phyloP scores from a whole-genome alignment of 495 filamentous ascomycete genomes.

The Trichoderma reesei region DNA sequence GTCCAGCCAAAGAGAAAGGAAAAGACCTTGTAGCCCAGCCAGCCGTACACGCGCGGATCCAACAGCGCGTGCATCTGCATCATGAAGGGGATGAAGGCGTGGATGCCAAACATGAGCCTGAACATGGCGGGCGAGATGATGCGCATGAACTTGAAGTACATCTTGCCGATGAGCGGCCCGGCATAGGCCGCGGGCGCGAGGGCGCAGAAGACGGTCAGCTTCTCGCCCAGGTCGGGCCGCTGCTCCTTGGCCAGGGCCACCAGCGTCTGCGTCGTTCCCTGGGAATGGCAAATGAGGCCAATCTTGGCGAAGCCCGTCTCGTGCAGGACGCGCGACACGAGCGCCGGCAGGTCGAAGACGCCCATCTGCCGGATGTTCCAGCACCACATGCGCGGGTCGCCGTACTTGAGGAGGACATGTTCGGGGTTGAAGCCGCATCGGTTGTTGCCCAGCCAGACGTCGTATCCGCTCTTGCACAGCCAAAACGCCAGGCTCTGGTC shows the following conservation, averaged over 20 bases:
- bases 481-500: conserved; percentile 86
- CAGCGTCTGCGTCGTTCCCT: conserved; percentile 86
- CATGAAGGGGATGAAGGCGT: conserved; percentile 94
- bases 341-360: conserved; percentile 76
- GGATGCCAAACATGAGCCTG: conserved; percentile 79
- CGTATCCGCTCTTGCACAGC: conserved; percentile 85
- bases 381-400: conserved; percentile 89
- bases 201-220: conserved; percentile 84
- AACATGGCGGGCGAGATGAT: conserved; percentile 68
- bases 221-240: conserved; percentile 74
- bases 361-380: conserved; percentile 98
- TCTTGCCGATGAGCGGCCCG: conserved; percentile 73
- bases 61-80: conserved; percentile 66
- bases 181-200: conserved; percentile 89
- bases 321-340: conserved; percentile 71
- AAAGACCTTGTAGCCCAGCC: conserved; percentile 82
- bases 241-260: conserved; percentile 88
- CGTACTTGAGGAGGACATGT: conserved; percentile 58
- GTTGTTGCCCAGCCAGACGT: conserved; percentile 95
- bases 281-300: conserved; percentile 77
- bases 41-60: conserved; percentile 62
- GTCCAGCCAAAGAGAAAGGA: conserved; percentile 86
- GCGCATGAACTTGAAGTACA: conserved; percentile 90
- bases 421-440: conserved; percentile 76
- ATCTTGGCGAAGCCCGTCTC: conserved; percentile 80